A percentile compares a stretch with the other conserved stretches of the same genome.
Evolutionary conservation across 1,284 basidiomycete genomes (phyloP).

Genomic region (Vanrija pseudolonga): DNA sequence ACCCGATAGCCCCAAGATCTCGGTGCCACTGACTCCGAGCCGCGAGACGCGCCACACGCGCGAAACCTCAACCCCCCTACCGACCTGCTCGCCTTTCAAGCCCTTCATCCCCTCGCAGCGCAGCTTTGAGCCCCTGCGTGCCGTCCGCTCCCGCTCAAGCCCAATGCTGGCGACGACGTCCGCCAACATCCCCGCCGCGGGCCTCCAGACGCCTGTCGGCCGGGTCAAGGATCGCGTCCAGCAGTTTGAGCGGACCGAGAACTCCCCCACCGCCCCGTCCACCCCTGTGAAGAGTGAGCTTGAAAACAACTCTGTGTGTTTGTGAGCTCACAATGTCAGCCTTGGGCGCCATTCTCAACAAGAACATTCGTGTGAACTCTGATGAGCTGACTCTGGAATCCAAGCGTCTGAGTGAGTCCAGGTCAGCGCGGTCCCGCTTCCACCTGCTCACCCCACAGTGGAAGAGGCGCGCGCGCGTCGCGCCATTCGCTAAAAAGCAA

Average conservation of each 20-base stretch:
- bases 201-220: neutral
- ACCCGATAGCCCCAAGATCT: no score
- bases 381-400: conserved; percentile 15
- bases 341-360: conserved; percentile 9
- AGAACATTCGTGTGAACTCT: conserved; percentile 3
- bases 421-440: neutral
- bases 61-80: neutral
- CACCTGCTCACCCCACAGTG: conserved; percentile 6
- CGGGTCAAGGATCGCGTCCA: conserved; percentile 8
- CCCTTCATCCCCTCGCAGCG: conserved; percentile 18
- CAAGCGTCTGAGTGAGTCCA: conserved; percentile 14
- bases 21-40: no score
- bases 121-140: conserved; percentile 15
- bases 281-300: conserved; percentile 6
- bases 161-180: no score
- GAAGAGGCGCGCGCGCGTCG: conserved; percentile 12
- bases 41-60: no score
- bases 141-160: neutral
- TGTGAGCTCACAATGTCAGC: neutral
- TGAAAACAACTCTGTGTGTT: no score
- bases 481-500: neutral
- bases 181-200: no score
- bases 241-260: conserved; percentile 1
- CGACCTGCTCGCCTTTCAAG: neutral
- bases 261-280: neutral